These are phyloP conservation scores for Dendrothele bispora DNA, from an alignment of 768 basidiomycete genomes.

Conservation along the genomic window DNA sequence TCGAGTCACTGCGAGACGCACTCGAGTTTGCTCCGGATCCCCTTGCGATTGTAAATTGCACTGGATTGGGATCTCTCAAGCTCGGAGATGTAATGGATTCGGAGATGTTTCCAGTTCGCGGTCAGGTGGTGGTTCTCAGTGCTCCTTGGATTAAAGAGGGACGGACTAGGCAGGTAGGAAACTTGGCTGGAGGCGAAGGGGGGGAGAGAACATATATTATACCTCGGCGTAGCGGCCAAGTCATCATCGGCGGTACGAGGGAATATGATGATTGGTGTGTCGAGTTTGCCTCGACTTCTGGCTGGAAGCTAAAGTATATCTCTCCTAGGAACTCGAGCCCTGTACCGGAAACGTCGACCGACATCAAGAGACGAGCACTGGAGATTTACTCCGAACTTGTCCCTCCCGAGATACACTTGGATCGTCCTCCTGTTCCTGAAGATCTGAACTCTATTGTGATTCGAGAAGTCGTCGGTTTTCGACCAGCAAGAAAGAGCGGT, in stretches of 20 bases:
- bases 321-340: neutral
- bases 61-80: conserved; percentile 1
- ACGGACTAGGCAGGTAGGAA: conserved; percentile 7
- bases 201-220: conserved; percentile 7
- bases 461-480: conserved; percentile 4
- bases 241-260: conserved; percentile 10
- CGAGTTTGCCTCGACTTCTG: too few relatives aligned
- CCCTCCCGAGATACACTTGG: neutral
- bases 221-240: conserved; percentile 4
- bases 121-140: conserved; percentile 6
- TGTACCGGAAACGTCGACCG: neutral
- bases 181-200: conserved; percentile 4
- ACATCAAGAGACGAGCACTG: conserved; percentile 7
- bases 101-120: conserved; percentile 7
- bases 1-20: neutral
- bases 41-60: conserved; percentile 3
- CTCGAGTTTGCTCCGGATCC: neutral
- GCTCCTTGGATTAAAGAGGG: conserved; percentile 7
- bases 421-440: neutral
- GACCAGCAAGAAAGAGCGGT: conserved; percentile 9
- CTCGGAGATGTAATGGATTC: conserved; percentile 4
- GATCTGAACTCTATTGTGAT: conserved; percentile 5
- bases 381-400: conserved; percentile 4
- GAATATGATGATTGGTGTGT: conserved; percentile 6
- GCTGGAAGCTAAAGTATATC: too few relatives aligned